A percentile compares a stretch with the other conserved stretches of the same genome.
phyloP scores from a whole-genome alignment of 768 basidiomycete species.

The Mycena rosella region DNA sequence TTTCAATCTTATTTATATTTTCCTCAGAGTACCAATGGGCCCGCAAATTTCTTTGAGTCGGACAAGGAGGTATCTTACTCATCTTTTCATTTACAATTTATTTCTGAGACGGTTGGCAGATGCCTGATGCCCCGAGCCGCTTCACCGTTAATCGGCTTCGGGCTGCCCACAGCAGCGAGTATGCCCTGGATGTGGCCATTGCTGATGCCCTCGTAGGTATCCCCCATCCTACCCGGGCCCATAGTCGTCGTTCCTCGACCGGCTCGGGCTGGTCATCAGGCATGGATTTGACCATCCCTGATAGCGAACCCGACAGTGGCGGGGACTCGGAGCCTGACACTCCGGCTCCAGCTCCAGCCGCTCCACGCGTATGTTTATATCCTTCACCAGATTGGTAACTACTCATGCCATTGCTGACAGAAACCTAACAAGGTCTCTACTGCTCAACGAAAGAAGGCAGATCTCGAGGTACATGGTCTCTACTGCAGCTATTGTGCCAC shows the following conservation, averaged over 20 bases:
- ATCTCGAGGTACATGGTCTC: no score
- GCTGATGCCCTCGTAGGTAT: constrained; percentile 2
- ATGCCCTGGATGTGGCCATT: neutral
- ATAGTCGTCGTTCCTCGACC: constrained; percentile 7
- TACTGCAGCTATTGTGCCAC: no score
- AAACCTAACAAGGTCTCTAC: neutral
- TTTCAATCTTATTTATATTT: no score
- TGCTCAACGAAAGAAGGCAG: neutral
- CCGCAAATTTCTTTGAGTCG: no score
- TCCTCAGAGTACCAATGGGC: no score
- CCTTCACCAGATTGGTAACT: no score
- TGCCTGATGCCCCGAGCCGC: neutral
- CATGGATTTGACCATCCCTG: neutral
- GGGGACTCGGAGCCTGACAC: neutral
- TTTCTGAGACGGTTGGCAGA: no score
- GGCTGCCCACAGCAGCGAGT: neutral
- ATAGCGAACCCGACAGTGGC: neutral
- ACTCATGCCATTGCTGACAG: neutral
- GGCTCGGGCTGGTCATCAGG: constrained; percentile 1
- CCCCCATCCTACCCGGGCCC: neutral
- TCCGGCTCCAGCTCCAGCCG: neutral
- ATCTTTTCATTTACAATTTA: no score
- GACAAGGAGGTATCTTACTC: no score
- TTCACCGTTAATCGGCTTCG: neutral
- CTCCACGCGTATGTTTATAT: no score